Base-by-base conservation (phyloP, 129 eudicot genomes). In the Dittrichia graveolens region DNA sequence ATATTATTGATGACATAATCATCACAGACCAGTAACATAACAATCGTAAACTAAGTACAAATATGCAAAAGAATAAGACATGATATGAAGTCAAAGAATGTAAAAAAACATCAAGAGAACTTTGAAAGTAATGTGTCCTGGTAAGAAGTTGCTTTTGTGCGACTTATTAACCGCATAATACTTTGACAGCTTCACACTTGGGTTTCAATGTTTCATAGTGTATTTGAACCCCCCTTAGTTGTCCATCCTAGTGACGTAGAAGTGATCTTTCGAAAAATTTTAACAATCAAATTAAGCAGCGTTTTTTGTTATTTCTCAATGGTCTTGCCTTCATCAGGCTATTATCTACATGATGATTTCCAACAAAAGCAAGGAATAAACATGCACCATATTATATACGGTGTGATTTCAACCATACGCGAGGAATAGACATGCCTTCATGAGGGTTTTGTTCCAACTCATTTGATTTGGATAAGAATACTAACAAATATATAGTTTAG, bases 281-380 rank as follows among this genome's bases (percentile, higher is more conserved):
- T n/a, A n/a, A n/a, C n/a, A n/a, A n/a, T n/a, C n/a, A n/a, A n/a
- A n/a, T n/a, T n/a, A n/a, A n/a, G n/a, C n/a, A n/a, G n/a, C n/a
- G n/a, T n/a, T n/a, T n/a, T n/a, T n/a, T n/a, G n/a, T n/a, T n/a
- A n/a, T n/a, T n/a, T 42, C 38, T 65, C 40, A 15, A 65, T 2
- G 12, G 4, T 18, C 56, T 35, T 14, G 61, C 61, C 45, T 35
- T 49, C 61, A 68, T 14, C 37, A 11, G 3, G 61, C 34, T 52
- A 48, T 35, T n/a, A 49, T 46, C 73, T 47, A 49, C 47, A 48
- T n/a, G 45, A 49, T 37, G 47, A 16, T 13, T 37, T 14, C 14
- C n/a, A 68, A 68, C 60, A 60, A 34, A 8, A 59, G 42, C 64
- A 59, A 35, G 64, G 18, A 59, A 59, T 48, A 67, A 9, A 46